These are phyloP conservation scores for Suhomyces kunorum DNA, from an alignment of 1,139 yeast species.

Conservation along the genomic window DNA sequence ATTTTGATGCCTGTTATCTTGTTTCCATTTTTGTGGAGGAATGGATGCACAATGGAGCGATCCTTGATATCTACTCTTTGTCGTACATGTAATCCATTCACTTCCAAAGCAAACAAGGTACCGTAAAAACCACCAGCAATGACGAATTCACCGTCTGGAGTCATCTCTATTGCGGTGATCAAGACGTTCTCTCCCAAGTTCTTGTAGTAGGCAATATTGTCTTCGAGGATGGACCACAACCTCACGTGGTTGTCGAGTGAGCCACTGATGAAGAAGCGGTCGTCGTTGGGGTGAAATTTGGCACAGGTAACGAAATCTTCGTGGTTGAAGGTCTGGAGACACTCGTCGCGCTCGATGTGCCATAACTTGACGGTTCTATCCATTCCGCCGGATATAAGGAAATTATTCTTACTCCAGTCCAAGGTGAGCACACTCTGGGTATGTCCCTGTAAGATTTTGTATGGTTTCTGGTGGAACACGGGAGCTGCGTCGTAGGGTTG, in stretches of 20 bases:
- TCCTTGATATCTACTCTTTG: conserved; percentile 55
- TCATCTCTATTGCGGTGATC: conserved; percentile 68
- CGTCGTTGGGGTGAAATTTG: conserved; percentile 83
- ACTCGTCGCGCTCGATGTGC: conserved; percentile 71
- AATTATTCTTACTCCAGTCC: conserved; percentile 89
- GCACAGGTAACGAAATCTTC: conserved; percentile 83
- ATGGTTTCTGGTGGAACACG: conserved; percentile 73
- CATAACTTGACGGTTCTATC: conserved; percentile 82
- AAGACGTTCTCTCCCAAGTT: conserved; percentile 56
- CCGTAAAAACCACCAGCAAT: conserved; percentile 87
- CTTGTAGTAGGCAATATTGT: conserved; percentile 33
- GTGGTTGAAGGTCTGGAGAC: conserved; percentile 68
- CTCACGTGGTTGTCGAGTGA: conserved; percentile 78
- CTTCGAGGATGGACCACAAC: conserved; percentile 81
- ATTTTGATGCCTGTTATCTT: conserved; percentile 46
- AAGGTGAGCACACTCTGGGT: conserved; percentile 66
- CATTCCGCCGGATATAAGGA: conserved; percentile 78
- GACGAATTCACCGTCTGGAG: conserved; percentile 67
- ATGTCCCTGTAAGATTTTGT: conserved; percentile 66
- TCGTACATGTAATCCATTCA: conserved; percentile 60
- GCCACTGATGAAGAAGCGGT: conserved; percentile 82
- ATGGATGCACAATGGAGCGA: conserved; percentile 28
- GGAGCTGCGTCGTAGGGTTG: conserved; percentile 58
- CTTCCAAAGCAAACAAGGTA: conserved; percentile 58
- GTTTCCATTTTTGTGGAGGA: conserved; percentile 34